phyloP scores from a whole-genome alignment of 169 alveolate genomes.

The Plasmodium malariae region DNA sequence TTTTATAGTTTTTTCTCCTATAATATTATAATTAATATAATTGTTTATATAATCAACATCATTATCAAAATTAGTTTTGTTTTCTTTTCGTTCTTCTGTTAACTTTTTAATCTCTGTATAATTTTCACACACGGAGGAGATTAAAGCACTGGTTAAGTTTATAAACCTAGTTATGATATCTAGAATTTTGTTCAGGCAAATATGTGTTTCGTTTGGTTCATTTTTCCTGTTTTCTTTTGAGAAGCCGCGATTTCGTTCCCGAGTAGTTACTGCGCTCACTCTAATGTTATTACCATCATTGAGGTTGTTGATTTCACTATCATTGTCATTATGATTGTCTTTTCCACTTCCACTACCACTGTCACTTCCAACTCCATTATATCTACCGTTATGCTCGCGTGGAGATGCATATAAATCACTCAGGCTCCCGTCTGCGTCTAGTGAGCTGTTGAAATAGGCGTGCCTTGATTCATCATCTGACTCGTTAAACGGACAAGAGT shows the following conservation, averaged over 20 bases:
- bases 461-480: background rate
- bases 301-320: no score
- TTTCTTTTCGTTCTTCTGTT: slow-evolving; percentile 35
- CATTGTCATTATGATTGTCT: no score
- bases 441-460: background rate
- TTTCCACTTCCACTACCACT: no score
- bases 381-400: no score
- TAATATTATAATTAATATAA: slow-evolving; percentile 46
- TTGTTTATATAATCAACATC: slow-evolving; percentile 57
- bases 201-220: slow-evolving; percentile 53
- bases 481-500: background rate
- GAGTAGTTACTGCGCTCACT: no score
- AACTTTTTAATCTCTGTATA: slow-evolving; percentile 42
- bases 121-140: slow-evolving; percentile 66
- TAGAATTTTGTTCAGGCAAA: slow-evolving; percentile 36
- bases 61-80: slow-evolving; percentile 5
- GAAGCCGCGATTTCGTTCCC: no score
- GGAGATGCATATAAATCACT: no score
- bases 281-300: no score
- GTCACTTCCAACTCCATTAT: no score
- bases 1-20: slow-evolving; percentile 67
- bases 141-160: slow-evolving; percentile 46
- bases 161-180: slow-evolving; percentile 64
- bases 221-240: no score
- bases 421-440: no score